A percentile compares a stretch with the other conserved stretches of the same genome.
These are phyloP conservation scores for Oryza brachyantha DNA, from an alignment of 176 grass and related monocot genomes.

Conservation along the genomic window DNA sequence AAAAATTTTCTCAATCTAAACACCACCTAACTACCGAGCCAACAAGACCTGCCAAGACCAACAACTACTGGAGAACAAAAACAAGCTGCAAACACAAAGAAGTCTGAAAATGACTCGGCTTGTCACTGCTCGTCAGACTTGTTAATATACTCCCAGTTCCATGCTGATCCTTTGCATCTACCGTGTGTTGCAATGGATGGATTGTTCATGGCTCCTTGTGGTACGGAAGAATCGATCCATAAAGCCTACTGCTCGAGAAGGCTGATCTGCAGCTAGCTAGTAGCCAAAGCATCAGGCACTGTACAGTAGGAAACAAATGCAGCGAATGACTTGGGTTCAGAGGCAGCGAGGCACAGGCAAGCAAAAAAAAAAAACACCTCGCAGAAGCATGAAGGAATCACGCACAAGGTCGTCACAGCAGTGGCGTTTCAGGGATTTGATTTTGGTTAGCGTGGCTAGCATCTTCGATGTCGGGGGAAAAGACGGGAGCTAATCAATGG, in stretches of 20 bases:
- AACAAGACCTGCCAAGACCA: constrained; percentile 1
- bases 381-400: background rate
- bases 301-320: constrained; percentile 11
- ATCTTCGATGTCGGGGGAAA: constrained; percentile 31
- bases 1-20: too few relatives aligned
- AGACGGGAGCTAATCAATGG: background rate
- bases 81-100: background rate
- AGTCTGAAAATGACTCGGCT: background rate
- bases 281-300: constrained; percentile 24
- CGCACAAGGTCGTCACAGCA: constrained; percentile 16
- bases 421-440: background rate
- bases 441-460: background rate
- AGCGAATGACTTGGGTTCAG: constrained; percentile 1
- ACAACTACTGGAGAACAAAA: background rate
- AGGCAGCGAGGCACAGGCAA: background rate
- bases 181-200: background rate
- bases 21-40: too few relatives aligned
- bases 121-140: background rate
- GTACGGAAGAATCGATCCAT: constrained; percentile 34
- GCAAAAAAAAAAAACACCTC: background rate
- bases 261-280: background rate
- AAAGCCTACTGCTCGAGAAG: background rate
- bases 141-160: background rate
- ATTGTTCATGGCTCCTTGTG: constrained; percentile 32
- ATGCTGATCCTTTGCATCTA: background rate